These are phyloP conservation scores for Plasmodium vinckei DNA, from an alignment of 169 alveolate genomes.

Conservation along the genomic window DNA sequence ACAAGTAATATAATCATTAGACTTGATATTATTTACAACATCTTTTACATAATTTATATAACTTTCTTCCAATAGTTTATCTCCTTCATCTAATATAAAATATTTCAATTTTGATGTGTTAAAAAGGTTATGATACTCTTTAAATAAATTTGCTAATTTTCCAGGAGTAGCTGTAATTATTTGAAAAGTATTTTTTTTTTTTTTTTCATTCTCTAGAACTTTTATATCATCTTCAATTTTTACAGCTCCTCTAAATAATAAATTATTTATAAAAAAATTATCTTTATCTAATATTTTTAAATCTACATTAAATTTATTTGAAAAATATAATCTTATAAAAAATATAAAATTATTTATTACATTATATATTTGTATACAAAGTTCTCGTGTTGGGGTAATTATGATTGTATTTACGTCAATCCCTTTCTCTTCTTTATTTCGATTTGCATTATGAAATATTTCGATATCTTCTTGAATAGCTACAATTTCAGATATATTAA, in stretches of 20 bases:
- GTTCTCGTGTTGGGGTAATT: conserved; percentile 94
- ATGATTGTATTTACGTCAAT: conserved; percentile 86
- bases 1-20: conserved; percentile 48
- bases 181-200: conserved; percentile 54
- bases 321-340: conserved; percentile 59
- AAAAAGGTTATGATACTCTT: conserved; percentile 20
- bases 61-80: conserved; percentile 57
- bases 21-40: conserved; percentile 13
- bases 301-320: conserved; percentile 3
- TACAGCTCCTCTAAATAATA: conserved; percentile 57
- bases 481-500: background rate
- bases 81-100: conserved; percentile 67
- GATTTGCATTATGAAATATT: background rate
- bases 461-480: background rate
- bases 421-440: conserved; percentile 3
- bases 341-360: conserved; percentile 50
- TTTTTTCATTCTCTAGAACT: conserved; percentile 51
- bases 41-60: conserved; percentile 48
- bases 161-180: conserved; percentile 59
- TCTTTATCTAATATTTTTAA: conserved; percentile 37
- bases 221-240: conserved; percentile 58
- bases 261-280: conserved; percentile 26
- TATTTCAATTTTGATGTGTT: conserved; percentile 36
- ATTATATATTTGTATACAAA: conserved; percentile 90
- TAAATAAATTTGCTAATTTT: conserved; percentile 31